Base-by-base conservation (phyloP, 768 basidiomycete genomes). In the Podaxis rugospora region DNA sequence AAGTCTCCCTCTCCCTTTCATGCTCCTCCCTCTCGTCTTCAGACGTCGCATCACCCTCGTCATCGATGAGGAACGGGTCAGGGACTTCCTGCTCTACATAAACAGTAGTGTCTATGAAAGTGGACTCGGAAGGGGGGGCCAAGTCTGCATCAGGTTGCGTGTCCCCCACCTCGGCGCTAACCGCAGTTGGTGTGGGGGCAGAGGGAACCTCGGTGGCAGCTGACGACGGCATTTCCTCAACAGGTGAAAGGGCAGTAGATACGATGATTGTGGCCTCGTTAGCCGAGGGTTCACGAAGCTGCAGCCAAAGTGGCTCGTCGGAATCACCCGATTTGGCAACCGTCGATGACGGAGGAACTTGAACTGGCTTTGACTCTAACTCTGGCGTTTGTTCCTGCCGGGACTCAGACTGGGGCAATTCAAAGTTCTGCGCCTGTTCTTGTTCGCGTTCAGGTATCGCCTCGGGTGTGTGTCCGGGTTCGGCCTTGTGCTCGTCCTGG, bases 41-140 rank as follows among this genome's bases (percentile, higher is more conserved):
- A n/a, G 74, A 76, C 18, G 72, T 67, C 3, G 74, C 75, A 46
- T 78, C 77, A 28, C 78, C 76, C 39, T 81, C 77, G 61, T 84
- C 84, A 65, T 87, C 87, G 37, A 85, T 73, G 53, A 87, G 74
- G 74, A 86, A 88, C 1, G 85, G 84, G 70, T 89, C 78, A 14
- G 84, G 83, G 4, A 79, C 78, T 58, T 81, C 80, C 44, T 78
- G 76, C 67, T 82, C 82, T 46, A 76, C 68, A 28, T 72, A 72
- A 11, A 70, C 69, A 32, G 36, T 51, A 10, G 64, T 53, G 51
- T 53, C 46, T 50, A 57, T 59, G 36, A 56, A 35, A 40, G 62
- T 61, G 27, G 63, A n/a, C 40, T 51, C 54, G 28, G 49, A 51
- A 32, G 27, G 18, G 21, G 23, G 39, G 46, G 25, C 5, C 2